Conservation (phyloP, 331 rosid species). For the Rhamnella rubrinervis region DNA sequence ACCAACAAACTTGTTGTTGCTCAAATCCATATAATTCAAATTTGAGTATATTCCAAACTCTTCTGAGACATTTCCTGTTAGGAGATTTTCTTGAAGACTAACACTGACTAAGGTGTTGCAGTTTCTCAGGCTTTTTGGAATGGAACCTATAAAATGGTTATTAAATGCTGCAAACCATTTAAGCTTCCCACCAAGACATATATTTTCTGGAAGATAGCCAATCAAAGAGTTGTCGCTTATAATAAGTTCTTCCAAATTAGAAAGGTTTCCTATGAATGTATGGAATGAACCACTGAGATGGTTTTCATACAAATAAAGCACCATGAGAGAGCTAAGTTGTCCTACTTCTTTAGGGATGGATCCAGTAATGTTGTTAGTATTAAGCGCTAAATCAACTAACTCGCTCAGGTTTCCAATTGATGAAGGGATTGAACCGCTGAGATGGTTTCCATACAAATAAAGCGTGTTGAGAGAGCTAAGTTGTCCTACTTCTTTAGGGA, state of each 20-base stretch:
- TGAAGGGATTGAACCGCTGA: slow-evolving; percentile 24
- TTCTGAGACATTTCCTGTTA: not conserved
- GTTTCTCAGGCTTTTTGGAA: slow-evolving; percentile 25
- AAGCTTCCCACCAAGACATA: not conserved
- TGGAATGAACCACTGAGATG: not conserved
- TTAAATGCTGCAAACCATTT: not conserved
- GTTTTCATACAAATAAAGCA: too few species aligned
- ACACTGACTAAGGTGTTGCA: not conserved
- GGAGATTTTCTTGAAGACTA: not conserved
- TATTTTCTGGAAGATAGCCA: not conserved
- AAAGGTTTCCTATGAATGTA: not conserved
- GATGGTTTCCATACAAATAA: slow-evolving; percentile 23
- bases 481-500: too few species aligned
- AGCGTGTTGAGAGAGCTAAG: too few species aligned
- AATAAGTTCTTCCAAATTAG: fast-evolving
- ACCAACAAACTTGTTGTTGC: slow-evolving; percentile 7
- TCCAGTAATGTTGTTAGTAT: too few species aligned
- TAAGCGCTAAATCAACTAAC: too few species aligned
- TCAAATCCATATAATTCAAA: not conserved
- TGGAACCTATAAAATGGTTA: slow-evolving; percentile 30
- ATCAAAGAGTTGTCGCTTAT: too few species aligned
- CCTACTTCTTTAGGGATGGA: too few species aligned
- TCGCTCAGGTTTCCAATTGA: too few species aligned
- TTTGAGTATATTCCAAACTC: not conserved
- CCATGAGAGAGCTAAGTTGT: too few species aligned